Base-by-base conservation (phyloP, 2,329 filamentous ascomycete genomes). In the Ceratocystiopsis minuta region DNA sequence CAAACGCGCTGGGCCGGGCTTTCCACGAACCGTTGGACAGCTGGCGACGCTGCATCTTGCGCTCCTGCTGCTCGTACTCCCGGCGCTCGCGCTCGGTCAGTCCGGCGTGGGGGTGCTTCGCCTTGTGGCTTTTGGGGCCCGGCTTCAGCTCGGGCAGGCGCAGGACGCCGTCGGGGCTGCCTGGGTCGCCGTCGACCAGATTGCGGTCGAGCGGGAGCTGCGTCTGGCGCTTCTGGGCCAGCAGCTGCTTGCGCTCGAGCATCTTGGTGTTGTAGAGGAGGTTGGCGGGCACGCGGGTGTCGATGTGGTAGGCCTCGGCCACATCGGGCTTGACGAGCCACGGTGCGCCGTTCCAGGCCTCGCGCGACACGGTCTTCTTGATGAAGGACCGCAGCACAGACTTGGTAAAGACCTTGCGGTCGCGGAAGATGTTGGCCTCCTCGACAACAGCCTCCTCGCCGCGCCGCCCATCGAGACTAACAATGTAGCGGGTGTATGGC, bases 271-370 rank as follows among this genome's bases (percentile, higher is more conserved):
- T 85, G 55, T 92, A 79, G 41, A 79, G 78, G 15, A 94, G 66
- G 53, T 92, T 80, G 40, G 77, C 71, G 7, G 90, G 90, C 13
- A 96, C 75, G 41, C 84, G 76, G n/a, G 77, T 86, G 46, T 85
- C 79, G 48, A 98, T 90, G 47, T 84, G 78, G 58, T 90, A 94
- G 48, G 78, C 71, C 37, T 75, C 74, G 1, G 90, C 90, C 45
- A 73, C 77, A 42, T 85, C 78, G 33, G 80, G 72, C 61, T 92
- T 95, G 16, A 96, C 88, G 43, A 93, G 65, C 90, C 90, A 98
- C 0, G 90, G 88, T 0, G 90, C 90, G n/a, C 88, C 88, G 46
- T 78, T 88, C 85, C 87, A 96, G 4, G 85, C 75, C 54, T 96
- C 90, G 46, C 88, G 69, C 2, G 78, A 80, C n/a, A 95, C 80